Percentiles rank a stretch among this genome's conserved stretches.
Conservation (phyloP, 1,284 basidiomycete genomes). For the Melampsora americana region DNA sequence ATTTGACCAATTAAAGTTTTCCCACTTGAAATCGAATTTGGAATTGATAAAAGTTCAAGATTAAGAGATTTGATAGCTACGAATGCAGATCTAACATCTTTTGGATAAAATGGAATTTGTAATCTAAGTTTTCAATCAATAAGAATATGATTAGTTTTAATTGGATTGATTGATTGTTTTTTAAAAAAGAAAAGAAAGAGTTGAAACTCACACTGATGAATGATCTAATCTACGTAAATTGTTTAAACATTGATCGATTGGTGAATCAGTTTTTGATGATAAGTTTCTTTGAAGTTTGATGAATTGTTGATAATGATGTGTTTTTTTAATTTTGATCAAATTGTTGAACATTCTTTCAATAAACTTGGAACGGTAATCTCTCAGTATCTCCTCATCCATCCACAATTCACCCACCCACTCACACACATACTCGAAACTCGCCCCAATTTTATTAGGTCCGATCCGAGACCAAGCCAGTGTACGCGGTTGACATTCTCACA, state of each 20-base stretch:
- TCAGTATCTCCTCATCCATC: too few species aligned
- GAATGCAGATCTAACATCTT: background rate
- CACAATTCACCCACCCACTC: too few species aligned
- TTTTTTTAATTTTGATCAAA: too few species aligned
- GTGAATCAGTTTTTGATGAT: background rate
- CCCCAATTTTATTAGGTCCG: too few species aligned
- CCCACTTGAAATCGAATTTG: background rate
- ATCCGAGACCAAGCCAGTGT: too few species aligned
- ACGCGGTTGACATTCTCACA: too few species aligned
- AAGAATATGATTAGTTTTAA: background rate
- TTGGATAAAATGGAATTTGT: slow-evolving; percentile 24
- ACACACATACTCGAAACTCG: too few species aligned
- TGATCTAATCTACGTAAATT: background rate
- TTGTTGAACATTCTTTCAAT: too few species aligned
- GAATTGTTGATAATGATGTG: too few species aligned
- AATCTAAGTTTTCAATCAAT: background rate
- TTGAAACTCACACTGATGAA: slow-evolving; percentile 2
- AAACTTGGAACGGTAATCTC: too few species aligned
- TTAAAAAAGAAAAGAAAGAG: background rate
- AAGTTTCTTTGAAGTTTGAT: background rate
- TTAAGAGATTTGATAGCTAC: slow-evolving; percentile 22
- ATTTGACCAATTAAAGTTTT: slow-evolving; percentile 2
- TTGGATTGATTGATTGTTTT: too few species aligned
- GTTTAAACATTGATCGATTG: slow-evolving; percentile 3
- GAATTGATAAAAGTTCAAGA: slow-evolving; percentile 5